Evolutionary conservation across 139 green algal species (phyloP), one percentile per base, ranked within the genome.

Genomic region (Chlamydomonas eustigma): DNA sequence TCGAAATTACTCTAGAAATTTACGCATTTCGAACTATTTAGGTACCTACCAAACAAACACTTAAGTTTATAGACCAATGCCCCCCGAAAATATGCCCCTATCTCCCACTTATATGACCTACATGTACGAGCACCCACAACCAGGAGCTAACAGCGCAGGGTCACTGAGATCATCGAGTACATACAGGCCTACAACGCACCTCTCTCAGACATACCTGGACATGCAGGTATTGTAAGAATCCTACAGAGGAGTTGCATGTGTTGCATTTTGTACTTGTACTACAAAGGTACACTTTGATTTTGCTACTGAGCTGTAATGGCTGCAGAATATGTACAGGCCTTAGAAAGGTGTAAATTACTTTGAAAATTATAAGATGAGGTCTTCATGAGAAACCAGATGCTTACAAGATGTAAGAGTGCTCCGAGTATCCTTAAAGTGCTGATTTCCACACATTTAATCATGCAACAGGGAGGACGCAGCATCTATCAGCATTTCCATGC

Each of bases 401-500:
- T n/a, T n/a, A n/a, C n/a, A n/a, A n/a, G n/a, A n/a, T n/a, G n/a
- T n/a, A n/a, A n/a, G n/a, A n/a, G n/a, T n/a, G n/a, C n/a, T n/a
- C n/a, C n/a, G n/a, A n/a, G n/a, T n/a, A n/a, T n/a, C n/a, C n/a
- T n/a, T n/a, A n/a, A n/a, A n/a, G n/a, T n/a, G n/a, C n/a, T n/a
- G n/a, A n/a, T n/a, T 58, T 58, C 12, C 44, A 18, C 44, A 58
- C 44, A 58, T 18, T 58, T 58, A 28, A 18, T 18, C 44, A 58
- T 58, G 44, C 44, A 58, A 58, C 44, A 58, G 28, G 28, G 66
- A 3, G 37, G 37, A 35, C 69, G 2, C 71, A 64, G 51, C 52
- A 33, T 65, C 4, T 83, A 83, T 37, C 52, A 76, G 37, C 73
- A 83, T 38, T 83, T 83, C 78, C 78, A 83, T 68, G 31, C 39